A percentile compares a stretch with the other conserved stretches of the same genome.
phyloP scores from a whole-genome alignment of 306 rosid species.

The Quillaja saponaria region DNA sequence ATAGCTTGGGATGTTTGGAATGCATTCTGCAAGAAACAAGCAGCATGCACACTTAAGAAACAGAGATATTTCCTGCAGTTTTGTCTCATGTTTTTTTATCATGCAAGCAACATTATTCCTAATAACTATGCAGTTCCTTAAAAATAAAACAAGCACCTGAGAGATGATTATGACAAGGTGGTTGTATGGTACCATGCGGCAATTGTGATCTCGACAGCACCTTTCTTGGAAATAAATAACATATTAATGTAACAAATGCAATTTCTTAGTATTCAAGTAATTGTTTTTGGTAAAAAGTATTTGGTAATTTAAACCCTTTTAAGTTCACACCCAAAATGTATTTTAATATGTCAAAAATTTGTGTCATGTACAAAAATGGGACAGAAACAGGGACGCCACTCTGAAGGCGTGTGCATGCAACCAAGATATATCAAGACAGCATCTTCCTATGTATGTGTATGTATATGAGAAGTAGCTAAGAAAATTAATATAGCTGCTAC shows the following conservation, averaged over 20 bases:
- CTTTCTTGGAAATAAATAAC: neutral
- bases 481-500: no score
- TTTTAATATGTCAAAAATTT: neutral
- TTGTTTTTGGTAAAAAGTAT: no score
- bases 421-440: constrained; percentile 8
- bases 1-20: neutral
- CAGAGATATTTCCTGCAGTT: neutral
- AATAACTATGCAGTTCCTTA: neutral
- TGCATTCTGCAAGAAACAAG: constrained; percentile 10
- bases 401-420: neutral
- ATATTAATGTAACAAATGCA: neutral
- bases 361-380: neutral
- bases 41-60: neutral
- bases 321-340: neutral
- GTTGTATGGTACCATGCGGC: no score
- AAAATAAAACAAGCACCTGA: neutral
- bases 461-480: no score
- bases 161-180: no score
- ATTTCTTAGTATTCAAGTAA: neutral
- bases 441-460: constrained; percentile 2
- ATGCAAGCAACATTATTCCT: neutral
- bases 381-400: neutral
- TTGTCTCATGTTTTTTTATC: constrained; percentile 4
- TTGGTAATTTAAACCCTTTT: neutral
- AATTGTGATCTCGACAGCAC: no score